Evolutionary conservation across 208 protist genomes (phyloP), one percentile per base, ranked within the genome.

Genomic region (Leishmania lainsoni): DNA sequence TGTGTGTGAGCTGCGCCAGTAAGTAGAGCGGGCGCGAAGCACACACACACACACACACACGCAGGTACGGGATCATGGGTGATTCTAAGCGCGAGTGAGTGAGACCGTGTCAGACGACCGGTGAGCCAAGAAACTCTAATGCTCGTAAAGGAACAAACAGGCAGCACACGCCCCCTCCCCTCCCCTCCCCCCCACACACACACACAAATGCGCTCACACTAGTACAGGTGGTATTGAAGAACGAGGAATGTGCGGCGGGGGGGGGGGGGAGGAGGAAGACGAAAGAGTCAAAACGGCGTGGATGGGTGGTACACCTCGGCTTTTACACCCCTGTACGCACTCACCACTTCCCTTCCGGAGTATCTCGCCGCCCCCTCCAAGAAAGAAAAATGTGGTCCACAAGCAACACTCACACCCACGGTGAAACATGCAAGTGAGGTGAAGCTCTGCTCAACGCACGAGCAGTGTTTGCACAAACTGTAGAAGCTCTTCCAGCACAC

Each of bases 401-500:
- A 39, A 39, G 35, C 35, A 39, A 39, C 35, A 39, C 35, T 0
- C 35, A 39, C 35, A 39, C 35, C 35, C 2, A 39, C 35, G 35
- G 35, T 0, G 59, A 66, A 5, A 66, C 1, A 12, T 17, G 22
- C 59, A 16, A 2, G 16, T 9, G 58, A 26, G 3, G 71, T 61
- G 29, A 8, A 39, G 26, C 52, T 48, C 14, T 20, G 1, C 26
- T 74, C 51, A 86, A 14, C 61, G 29, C 9, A 79, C 9, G 12
- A 78, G 74, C 45, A 86, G 70, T 3, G 70, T 51, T 35, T 83
- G 74, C 54, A 75, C 72, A 16, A 77, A 3, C 42, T 76, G 52
- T 8, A 65, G 14, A 35, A 79, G 51, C 68, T 83, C 29, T 63
- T 77, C 79, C 63, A 79, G 26, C 20, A 22, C 80, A 0, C 29